These are phyloP conservation scores for Oryza australiensis DNA, from an alignment of 176 grass and related monocot species.

Conservation along the genomic window DNA sequence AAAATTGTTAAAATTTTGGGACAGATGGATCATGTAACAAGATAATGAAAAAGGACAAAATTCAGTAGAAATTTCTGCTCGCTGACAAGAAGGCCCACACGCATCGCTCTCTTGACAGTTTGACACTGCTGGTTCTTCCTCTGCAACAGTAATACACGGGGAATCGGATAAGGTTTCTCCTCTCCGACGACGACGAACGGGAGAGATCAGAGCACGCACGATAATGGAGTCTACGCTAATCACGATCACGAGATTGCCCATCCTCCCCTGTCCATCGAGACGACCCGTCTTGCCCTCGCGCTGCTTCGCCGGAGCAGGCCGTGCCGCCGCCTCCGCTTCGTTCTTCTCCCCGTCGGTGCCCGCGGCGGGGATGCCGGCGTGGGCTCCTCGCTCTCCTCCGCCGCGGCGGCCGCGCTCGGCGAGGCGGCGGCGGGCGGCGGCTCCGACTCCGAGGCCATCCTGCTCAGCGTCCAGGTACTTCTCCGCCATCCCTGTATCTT, in stretches of 20 bases:
- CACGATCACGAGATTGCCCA: conserved; percentile 36
- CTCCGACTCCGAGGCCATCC: conserved; percentile 56
- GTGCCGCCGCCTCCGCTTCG: conserved; percentile 20
- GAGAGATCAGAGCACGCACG: background rate
- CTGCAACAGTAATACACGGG: background rate
- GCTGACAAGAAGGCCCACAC: background rate
- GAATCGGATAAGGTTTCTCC: conserved; percentile 18
- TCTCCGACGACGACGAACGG: background rate
- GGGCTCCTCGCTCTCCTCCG: conserved; percentile 15
- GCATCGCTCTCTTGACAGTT: background rate
- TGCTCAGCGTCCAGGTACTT: conserved; percentile 61
- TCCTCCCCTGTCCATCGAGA: conserved; percentile 12
- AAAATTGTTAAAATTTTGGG: no score
- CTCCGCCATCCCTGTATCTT: background rate
- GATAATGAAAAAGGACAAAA: no score
- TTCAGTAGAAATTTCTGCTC: background rate
- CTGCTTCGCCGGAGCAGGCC: conserved; percentile 4
- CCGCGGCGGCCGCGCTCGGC: conserved; percentile 7
- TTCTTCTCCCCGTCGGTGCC: conserved; percentile 28
- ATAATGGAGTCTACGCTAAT: conserved; percentile 58
- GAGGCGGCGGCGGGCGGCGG: conserved; percentile 21
- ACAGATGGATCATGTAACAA: no score
- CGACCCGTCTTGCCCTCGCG: background rate
- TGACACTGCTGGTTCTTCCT: background rate
- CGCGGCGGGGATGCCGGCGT: conserved; percentile 26